These are phyloP conservation scores for Aspergillus glaucus DNA, from an alignment of 2,329 filamentous ascomycete genomes.

Conservation along the genomic window DNA sequence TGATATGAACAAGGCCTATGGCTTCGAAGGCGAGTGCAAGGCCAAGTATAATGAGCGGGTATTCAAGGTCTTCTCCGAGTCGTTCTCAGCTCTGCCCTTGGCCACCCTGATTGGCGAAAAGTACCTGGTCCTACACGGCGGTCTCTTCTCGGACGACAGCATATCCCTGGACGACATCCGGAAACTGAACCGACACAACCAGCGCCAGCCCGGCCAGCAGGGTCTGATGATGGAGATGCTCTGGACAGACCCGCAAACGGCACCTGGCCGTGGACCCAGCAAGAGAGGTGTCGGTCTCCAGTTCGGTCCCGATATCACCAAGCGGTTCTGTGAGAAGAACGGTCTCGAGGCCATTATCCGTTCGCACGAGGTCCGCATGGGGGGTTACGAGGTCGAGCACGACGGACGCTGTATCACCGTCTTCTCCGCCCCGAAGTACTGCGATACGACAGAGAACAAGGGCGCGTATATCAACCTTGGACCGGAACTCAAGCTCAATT, in stretches of 20 bases:
- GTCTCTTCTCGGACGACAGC: constrained; percentile 90
- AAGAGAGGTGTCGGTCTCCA: constrained; percentile 95
- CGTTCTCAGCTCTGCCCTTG: constrained; percentile 87
- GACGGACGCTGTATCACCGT: constrained; percentile 94
- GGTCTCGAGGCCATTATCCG: constrained; percentile 90
- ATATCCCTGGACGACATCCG: constrained; percentile 88
- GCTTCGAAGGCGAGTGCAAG: constrained; percentile 97
- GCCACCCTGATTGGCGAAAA: constrained; percentile 88
- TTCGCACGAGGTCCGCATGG: constrained; percentile 97
- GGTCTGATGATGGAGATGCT: constrained; percentile 99
- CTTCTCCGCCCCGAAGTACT: constrained; percentile 96
- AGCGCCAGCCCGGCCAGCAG: constrained; percentile 85
- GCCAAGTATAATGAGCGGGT: constrained; percentile 94
- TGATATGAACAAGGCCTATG: constrained; percentile 98
- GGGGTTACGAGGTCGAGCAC: constrained; percentile 97
- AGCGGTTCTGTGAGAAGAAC: constrained; percentile 94
- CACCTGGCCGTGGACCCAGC: constrained; percentile 81
- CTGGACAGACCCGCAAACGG: constrained; percentile 91
- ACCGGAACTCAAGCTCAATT: constrained; percentile 83
- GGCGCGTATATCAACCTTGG: constrained; percentile 98
- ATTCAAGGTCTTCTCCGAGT: constrained; percentile 97
- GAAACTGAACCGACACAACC: constrained; percentile 82
- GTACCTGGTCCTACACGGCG: constrained; percentile 88
- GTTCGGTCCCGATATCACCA: constrained; percentile 94
- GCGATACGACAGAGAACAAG: constrained; percentile 95